Percentiles rank a stretch among this genome's conserved stretches.
phyloP scores from a whole-genome alignment of 2,329 filamentous ascomycete genomes.

The Trichoderma brevicompactum region DNA sequence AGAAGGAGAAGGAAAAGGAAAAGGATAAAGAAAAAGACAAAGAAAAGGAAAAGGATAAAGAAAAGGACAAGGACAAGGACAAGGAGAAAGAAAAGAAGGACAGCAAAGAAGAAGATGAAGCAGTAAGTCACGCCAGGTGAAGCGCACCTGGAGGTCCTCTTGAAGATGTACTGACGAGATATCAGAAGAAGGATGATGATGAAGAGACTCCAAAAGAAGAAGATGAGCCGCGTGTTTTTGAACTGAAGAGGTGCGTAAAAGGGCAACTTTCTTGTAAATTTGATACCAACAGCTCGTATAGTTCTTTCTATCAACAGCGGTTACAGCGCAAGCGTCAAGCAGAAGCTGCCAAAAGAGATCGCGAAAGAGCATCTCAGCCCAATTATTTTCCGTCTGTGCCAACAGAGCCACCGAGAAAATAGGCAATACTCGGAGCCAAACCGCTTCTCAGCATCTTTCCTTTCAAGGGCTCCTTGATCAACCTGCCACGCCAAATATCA shows the following conservation, averaged over 20 bases:
- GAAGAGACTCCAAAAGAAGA: conserved; percentile 53
- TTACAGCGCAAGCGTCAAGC: conserved; percentile 67
- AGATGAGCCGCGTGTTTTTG: conserved; percentile 79
- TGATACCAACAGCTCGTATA: conserved; percentile 40
- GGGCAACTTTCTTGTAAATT: background rate
- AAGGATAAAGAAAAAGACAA: conserved; percentile 51
- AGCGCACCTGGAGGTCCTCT: conserved; percentile 16
- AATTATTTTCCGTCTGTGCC: conserved; percentile 85
- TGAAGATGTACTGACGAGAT: conserved; percentile 38
- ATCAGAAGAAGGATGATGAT: conserved; percentile 34
- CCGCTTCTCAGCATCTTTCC: background rate
- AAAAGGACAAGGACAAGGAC: conserved; percentile 45
- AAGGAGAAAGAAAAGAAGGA: conserved; percentile 42
- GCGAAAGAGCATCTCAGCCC: conserved; percentile 78
- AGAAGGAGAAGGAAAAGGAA: conserved; percentile 58
- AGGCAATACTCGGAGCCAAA: background rate
- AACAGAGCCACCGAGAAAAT: conserved; percentile 55
- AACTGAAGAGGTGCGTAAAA: conserved; percentile 70
- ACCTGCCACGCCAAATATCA: background rate
- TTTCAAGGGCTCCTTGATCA: no score
- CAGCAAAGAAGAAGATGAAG: conserved; percentile 40
- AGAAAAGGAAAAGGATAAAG: conserved; percentile 47
- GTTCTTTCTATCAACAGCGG: conserved; percentile 84
- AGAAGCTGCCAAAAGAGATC: conserved; percentile 70
- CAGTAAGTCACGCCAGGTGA: conserved; percentile 33